Conservation (phyloP, 257 asterid species). For the Sherardia arvensis region DNA sequence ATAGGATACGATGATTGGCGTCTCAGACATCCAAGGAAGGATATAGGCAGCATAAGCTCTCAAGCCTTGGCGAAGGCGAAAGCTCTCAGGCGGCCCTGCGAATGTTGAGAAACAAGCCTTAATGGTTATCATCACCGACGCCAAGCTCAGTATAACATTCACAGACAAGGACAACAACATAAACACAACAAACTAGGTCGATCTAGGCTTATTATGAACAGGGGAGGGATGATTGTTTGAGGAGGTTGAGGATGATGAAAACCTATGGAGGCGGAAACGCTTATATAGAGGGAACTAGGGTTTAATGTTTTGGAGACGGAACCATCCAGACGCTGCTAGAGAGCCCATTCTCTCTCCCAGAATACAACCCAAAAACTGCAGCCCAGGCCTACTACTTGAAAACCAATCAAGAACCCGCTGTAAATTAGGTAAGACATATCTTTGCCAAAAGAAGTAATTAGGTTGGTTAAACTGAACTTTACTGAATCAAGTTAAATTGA, state of each 20-base stretch:
- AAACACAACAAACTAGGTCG: not conserved
- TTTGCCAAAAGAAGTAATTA: too few species aligned
- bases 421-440: too few species aligned
- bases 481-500: too few species aligned
- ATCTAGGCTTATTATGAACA: not conserved
- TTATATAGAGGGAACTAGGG: not conserved
- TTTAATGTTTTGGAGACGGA: not conserved
- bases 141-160: too few species aligned
- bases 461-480: too few species aligned
- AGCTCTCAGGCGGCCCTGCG: slow-evolving; percentile 75
- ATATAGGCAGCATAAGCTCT: slow-evolving; percentile 54
- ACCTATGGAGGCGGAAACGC: not conserved
- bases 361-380: not conserved
- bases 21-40: slow-evolving; percentile 88
- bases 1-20: too few species aligned
- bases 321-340: not conserved
- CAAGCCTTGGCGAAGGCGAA: slow-evolving; percentile 78
- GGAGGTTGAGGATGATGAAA: not conserved
- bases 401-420: too few species aligned
- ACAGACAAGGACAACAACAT: not conserved
- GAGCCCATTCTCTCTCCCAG: not conserved
- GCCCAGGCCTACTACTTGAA: not conserved
- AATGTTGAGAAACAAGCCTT: slow-evolving; percentile 83
- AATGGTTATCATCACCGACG: slow-evolving; percentile 32
- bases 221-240: too few species aligned